phyloP scores from a whole-genome alignment of 352 stramenopile genomes.

The Globisporangium nunn region DNA sequence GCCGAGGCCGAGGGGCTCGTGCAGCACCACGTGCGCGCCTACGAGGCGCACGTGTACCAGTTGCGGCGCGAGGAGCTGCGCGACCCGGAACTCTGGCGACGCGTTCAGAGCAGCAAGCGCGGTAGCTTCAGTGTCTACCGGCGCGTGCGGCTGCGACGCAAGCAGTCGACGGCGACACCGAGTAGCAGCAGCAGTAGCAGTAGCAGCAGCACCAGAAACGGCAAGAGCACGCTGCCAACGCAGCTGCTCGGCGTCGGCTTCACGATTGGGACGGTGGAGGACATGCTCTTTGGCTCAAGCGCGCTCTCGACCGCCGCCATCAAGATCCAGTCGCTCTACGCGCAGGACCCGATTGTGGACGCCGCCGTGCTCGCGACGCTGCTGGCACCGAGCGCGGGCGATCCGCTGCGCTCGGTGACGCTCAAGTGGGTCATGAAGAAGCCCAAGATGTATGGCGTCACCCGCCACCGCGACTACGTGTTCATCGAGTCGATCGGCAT shows the following conservation, averaged over 20 bases:
- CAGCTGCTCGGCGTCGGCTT: constrained; percentile 22
- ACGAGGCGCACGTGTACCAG: constrained; percentile 15
- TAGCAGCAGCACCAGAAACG: not conserved
- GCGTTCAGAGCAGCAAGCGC: constrained; percentile 12
- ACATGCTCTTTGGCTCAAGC: constrained; percentile 17
- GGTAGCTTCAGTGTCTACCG: constrained; percentile 14
- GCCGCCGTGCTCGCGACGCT: constrained; percentile 14
- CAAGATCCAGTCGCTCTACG: constrained; percentile 20
- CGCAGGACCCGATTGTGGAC: constrained; percentile 17
- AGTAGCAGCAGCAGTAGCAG: not conserved
- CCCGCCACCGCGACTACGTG: constrained; percentile 16
- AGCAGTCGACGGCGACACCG: not conserved
- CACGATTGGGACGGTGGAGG: constrained; percentile 16
- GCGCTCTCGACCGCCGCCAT: constrained; percentile 12
- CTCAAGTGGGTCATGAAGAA: constrained; percentile 21
- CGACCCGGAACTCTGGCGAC: constrained; percentile 12
- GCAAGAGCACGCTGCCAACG: constrained; percentile 1
- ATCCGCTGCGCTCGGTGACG: constrained; percentile 14
- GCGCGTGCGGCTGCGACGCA: constrained; percentile 5
- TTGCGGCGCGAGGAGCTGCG: constrained; percentile 11
- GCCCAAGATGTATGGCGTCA: constrained; percentile 14
- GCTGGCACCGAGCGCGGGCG: constrained; percentile 6
- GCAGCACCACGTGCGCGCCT: constrained; percentile 17
- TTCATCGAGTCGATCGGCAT: constrained; percentile 22
- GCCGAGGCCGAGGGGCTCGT: constrained; percentile 14